Base-by-base conservation (phyloP, 768 basidiomycete genomes). In the Tylopilus sp. region DNA sequence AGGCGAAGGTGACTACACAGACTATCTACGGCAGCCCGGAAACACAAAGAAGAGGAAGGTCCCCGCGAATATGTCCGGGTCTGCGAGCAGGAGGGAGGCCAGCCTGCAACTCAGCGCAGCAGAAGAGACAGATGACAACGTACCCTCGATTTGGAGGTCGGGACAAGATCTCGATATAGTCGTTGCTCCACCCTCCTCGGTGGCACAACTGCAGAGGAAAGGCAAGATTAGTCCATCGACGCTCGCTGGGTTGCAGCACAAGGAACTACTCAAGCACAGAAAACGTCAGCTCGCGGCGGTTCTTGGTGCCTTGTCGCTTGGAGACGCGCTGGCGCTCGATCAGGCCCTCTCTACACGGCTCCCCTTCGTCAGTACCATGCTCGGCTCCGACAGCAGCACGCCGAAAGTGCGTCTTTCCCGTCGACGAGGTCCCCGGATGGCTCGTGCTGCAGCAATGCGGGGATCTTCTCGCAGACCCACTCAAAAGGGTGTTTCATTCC, bases 21-120 rank as follows among this genome's bases (percentile, higher is more conserved):
- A 89, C 66, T 85, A 87, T 60, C 70, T 85, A 28, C 84, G 80
- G 55, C 89, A 89, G 57, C 88, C 84, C 4, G 86, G 85, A 9
- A 92, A 92, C 62, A 87, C 88, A 44, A 92, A 92, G 81, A 92
- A 92, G 73, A 78, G 90, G 44, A 92, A 92, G 67, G 89, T 92
- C 3, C 90, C 91, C 1, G 79, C 82, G 33, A 85, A 88, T 66
- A 64, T 73, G 49, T 67, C 74, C 16, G 71, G 73, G 46, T 66
- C 71, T 34, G 69, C 65, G 41, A 72, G 67, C 40, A 76, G 77
- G 49, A 77, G 76, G 40, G 78, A 79, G 52, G 64, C 59, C 50
- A 66, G 69, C 52, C 75, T 77, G 36, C 63, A 65, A 47, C 74
- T 76, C 34, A 74, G 74, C 13, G 76, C 70, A 22, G 76, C 75